phyloP scores from a whole-genome alignment of 208 protist genomes.

The Acanthamoeba healyi region DNA sequence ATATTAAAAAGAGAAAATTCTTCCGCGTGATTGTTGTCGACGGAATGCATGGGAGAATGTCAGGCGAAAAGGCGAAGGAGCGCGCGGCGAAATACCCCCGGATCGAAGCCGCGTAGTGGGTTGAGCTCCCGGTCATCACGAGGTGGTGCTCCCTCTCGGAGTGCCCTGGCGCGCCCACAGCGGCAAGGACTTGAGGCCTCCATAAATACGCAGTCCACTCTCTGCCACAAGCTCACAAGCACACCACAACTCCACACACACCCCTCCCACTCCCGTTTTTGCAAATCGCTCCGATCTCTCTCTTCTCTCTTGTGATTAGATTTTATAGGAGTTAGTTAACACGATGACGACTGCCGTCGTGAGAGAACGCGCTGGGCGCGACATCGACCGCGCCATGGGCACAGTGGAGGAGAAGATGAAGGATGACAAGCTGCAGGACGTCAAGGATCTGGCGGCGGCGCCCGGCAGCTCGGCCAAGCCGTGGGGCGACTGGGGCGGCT shows the following conservation, averaged over 20 bases:
- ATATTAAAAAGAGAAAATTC: neutral
- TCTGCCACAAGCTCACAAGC: neutral
- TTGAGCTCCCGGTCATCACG: neutral
- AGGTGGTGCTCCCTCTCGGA: too few relatives aligned
- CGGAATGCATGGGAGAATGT: neutral
- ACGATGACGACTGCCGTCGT: neutral
- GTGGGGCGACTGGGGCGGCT: constrained; percentile 67
- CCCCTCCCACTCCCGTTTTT: neutral
- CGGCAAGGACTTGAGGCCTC: neutral
- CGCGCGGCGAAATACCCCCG: neutral
- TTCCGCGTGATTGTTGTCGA: neutral
- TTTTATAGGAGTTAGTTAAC: neutral
- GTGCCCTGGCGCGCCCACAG: too few relatives aligned
- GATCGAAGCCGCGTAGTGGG: neutral
- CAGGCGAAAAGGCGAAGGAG: neutral
- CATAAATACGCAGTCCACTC: neutral
- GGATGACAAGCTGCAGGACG: constrained; percentile 3
- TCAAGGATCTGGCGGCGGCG: neutral
- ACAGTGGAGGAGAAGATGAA: neutral
- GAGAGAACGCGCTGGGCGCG: neutral
- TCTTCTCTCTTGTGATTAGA: neutral
- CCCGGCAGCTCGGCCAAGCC: constrained; percentile 4
- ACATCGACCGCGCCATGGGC: constrained; percentile 8
- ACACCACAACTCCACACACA: neutral
- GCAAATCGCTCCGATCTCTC: neutral